These are phyloP conservation scores for Hagleromyces aurorensis DNA, from an alignment of 805 yeast genomes.

Conservation along the genomic window DNA sequence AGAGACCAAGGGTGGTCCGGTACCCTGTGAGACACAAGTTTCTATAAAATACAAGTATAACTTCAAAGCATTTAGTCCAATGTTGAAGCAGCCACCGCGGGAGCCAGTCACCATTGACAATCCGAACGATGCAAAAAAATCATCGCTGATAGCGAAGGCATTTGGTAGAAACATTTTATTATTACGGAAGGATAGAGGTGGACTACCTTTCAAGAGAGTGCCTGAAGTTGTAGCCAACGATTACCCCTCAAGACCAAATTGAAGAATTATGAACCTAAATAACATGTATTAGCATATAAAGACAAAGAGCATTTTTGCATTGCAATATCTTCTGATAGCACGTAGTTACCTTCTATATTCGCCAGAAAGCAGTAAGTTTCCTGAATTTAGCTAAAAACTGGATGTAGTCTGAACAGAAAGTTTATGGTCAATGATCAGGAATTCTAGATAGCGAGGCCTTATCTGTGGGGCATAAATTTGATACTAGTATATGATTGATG, in stretches of 20 bases:
- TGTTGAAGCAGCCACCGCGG: slow-evolving; percentile 20
- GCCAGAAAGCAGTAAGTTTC: too few species aligned
- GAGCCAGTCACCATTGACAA: slow-evolving; percentile 22
- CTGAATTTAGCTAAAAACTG: too few species aligned
- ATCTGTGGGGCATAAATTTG: too few species aligned
- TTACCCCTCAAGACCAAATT: slow-evolving; percentile 22
- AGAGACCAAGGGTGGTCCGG: slow-evolving; percentile 25
- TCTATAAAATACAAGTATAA: slow-evolving; percentile 20
- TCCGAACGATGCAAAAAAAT: slow-evolving; percentile 7
- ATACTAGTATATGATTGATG: too few species aligned
- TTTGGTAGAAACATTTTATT: slow-evolving; percentile 29
- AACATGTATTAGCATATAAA: too few species aligned
- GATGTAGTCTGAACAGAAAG: too few species aligned
- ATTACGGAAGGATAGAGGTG: slow-evolving; percentile 30
- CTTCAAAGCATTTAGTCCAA: slow-evolving; percentile 22
- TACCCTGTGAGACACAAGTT: slow-evolving; percentile 19
- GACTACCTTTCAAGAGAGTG: slow-evolving; percentile 29
- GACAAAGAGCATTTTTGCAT: too few species aligned
- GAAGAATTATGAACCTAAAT: too few species aligned
- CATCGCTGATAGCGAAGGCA: slow-evolving; percentile 27
- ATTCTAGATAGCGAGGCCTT: too few species aligned
- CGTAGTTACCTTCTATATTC: too few species aligned
- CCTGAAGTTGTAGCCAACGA: slow-evolving; percentile 26
- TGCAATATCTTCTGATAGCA: too few species aligned
- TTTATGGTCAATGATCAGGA: too few species aligned